Evolutionary conservation across 164 flowering plant genomes (phyloP).

Genomic region (Houttuynia cordata): DNA sequence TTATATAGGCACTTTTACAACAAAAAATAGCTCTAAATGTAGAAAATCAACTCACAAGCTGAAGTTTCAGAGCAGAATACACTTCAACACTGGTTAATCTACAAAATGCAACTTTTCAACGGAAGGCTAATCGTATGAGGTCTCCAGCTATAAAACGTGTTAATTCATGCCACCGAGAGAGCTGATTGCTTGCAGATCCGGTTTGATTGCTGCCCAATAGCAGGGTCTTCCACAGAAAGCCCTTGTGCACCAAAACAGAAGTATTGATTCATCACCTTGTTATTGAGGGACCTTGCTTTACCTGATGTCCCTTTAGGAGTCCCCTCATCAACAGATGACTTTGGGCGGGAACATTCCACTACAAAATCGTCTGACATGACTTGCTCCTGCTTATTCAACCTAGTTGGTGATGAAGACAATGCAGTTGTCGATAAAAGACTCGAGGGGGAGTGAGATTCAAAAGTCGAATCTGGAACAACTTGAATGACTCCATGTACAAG

Average conservation of each 20-base stretch:
- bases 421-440: constrained; percentile 34
- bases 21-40: too few relatives aligned
- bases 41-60: too few relatives aligned
- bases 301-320: neutral
- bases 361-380: constrained; percentile 4
- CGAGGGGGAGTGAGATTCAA: constrained; percentile 21
- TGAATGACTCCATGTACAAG: constrained; percentile 57
- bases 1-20: too few relatives aligned
- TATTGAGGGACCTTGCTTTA: constrained; percentile 25
- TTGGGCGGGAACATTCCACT: constrained; percentile 21
- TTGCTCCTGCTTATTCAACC: constrained; percentile 20
- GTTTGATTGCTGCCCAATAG: constrained; percentile 6
- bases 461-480: constrained; percentile 31
- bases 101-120: too few relatives aligned
- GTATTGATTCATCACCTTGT: constrained; percentile 58
- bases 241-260: constrained; percentile 74
- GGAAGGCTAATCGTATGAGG: neutral
- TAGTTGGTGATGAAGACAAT: constrained; percentile 28
- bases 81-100: too few relatives aligned
- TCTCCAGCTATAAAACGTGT: neutral
- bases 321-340: constrained; percentile 5
- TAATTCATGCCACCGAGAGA: constrained; percentile 15
- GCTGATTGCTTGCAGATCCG: constrained; percentile 15
- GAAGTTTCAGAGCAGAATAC: too few relatives aligned
- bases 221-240: constrained; percentile 31